These are phyloP conservation scores for Wickerhamomyces bisporus DNA, from an alignment of 805 yeast species.

Conservation along the genomic window DNA sequence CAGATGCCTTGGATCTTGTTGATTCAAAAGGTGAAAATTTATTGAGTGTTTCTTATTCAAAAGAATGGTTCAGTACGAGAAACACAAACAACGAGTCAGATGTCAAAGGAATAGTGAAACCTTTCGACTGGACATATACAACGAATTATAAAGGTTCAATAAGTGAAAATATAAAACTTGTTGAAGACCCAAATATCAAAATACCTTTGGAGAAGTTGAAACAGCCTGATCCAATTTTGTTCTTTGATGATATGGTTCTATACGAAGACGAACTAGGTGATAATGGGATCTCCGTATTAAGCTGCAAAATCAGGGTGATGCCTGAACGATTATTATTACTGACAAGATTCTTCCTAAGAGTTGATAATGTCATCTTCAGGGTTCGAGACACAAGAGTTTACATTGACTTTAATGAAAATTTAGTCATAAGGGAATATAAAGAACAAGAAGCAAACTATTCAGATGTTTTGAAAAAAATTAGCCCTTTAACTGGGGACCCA, in stretches of 20 bases:
- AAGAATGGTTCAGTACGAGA: constrained; percentile 61
- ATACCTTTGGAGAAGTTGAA: constrained; percentile 71
- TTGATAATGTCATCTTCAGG: constrained; percentile 83
- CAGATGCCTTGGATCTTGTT: constrained; percentile 67
- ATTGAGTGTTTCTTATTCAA: constrained; percentile 76
- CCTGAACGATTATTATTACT: constrained; percentile 67
- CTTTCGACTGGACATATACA: constrained; percentile 96
- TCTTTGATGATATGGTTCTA: constrained; percentile 81
- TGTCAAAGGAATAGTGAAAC: constrained; percentile 61
- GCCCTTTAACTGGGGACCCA: constrained; percentile 56
- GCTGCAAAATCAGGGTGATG: constrained; percentile 86
- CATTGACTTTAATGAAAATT: constrained; percentile 63
- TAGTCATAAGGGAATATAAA: constrained; percentile 72
- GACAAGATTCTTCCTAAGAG: constrained; percentile 76
- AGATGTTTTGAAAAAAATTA: constrained; percentile 36
- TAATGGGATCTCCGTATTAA: constrained; percentile 80
- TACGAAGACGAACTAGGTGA: constrained; percentile 97
- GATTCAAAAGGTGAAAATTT: constrained; percentile 45
- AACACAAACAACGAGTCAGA: constrained; percentile 30
- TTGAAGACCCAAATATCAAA: constrained; percentile 26
- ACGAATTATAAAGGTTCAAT: constrained; percentile 68
- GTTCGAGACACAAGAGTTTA: constrained; percentile 81
- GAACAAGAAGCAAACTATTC: constrained; percentile 56
- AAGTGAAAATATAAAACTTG: constrained; percentile 10
- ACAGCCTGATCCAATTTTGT: constrained; percentile 77